Evolutionary conservation across 2,329 filamentous ascomycete species (phyloP).

Genomic region (Ceratocystis huliohia): DNA sequence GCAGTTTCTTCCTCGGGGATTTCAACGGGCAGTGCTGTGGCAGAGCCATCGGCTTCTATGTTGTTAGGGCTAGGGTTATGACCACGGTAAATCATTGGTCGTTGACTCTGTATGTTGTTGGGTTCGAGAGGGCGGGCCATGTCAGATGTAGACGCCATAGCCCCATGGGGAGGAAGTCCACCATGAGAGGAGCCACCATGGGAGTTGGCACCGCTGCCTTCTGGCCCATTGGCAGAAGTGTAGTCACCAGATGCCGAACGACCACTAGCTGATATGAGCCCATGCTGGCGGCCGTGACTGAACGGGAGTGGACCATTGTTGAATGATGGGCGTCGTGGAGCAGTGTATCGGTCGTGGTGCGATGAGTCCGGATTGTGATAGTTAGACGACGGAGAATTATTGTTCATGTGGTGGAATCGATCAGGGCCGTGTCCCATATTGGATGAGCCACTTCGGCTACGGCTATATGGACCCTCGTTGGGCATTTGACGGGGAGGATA

Average conservation of each 20-base stretch:
- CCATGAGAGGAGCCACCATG: too few relatives aligned
- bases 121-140: neutral
- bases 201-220: too few relatives aligned
- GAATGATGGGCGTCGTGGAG: conserved; percentile 17
- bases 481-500: conserved; percentile 16
- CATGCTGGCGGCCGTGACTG: conserved; percentile 5
- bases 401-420: conserved; percentile 14
- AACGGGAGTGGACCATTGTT: conserved; percentile 15
- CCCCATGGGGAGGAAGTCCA: neutral
- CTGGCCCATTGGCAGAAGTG: neutral
- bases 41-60: neutral
- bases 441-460: conserved; percentile 17
- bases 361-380: conserved; percentile 5
- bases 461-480: conserved; percentile 14
- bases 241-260: conserved; percentile 3
- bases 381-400: neutral
- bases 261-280: neutral
- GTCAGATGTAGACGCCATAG: neutral
- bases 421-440: conserved; percentile 13
- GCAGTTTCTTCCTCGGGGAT: conserved; percentile 39
- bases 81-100: neutral
- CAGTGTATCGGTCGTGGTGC: conserved; percentile 12
- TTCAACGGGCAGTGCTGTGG: neutral
- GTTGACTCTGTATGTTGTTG: neutral
- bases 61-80: neutral